Evolutionary conservation across 202 grass and related monocot species (phyloP).

Genomic region (Cymbopogon flexuosus): DNA sequence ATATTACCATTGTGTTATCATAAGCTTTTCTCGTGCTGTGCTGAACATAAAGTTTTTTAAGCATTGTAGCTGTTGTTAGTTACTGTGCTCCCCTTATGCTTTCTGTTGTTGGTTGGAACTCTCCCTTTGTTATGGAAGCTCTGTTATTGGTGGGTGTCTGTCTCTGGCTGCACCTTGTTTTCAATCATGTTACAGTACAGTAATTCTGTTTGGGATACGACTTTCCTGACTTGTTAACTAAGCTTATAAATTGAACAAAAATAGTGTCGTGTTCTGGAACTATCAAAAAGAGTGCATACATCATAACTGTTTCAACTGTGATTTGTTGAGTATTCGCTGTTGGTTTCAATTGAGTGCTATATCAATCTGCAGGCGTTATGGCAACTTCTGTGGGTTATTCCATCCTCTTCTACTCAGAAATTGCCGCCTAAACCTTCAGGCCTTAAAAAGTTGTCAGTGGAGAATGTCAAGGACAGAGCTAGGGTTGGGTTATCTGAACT

Average conservation of each 20-base stretch:
- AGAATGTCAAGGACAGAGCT: slow-evolving; percentile 70
- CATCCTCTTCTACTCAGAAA: slow-evolving; percentile 54
- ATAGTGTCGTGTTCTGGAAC: background rate
- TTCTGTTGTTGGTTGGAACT: background rate
- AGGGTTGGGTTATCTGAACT: slow-evolving; percentile 81
- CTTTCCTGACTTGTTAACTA: background rate
- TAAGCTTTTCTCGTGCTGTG: background rate
- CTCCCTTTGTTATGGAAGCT: background rate
- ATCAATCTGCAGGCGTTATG: slow-evolving; percentile 72
- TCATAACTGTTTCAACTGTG: background rate
- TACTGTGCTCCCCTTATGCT: background rate
- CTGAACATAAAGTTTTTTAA: background rate
- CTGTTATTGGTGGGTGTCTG: background rate
- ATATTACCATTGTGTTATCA: background rate
- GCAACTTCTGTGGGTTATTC: slow-evolving; percentile 96
- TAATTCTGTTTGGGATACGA: background rate
- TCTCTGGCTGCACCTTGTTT: background rate
- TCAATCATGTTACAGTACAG: background rate
- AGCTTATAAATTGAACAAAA: background rate
- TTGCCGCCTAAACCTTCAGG: slow-evolving; percentile 41
- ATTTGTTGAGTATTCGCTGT: background rate
- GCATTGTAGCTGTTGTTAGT: slow-evolving; percentile 8
- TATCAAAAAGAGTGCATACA: background rate
- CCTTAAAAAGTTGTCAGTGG: slow-evolving; percentile 81
- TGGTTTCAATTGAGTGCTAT: background rate